Evolutionary conservation across 768 basidiomycete species (phyloP).

Genomic region (Naganishia friedmannii): DNA sequence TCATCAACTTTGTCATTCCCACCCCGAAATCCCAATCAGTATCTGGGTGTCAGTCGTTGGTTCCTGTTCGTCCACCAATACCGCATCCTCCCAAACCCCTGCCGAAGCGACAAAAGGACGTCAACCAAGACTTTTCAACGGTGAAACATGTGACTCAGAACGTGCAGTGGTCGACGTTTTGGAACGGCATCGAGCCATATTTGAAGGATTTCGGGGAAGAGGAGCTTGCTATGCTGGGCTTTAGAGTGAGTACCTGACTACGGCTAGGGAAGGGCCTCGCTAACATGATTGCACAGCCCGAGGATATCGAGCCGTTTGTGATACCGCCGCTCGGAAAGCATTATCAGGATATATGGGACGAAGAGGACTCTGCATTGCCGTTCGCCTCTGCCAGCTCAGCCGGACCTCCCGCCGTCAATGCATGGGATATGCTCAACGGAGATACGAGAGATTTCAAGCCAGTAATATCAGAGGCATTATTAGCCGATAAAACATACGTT

Average conservation of each 20-base stretch:
- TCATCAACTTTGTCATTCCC: conserved; percentile 47
- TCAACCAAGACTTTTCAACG: conserved; percentile 84
- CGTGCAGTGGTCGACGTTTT: conserved; percentile 64
- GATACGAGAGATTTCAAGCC: conserved; percentile 26
- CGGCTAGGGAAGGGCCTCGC: neutral
- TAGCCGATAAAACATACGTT: conserved; percentile 29
- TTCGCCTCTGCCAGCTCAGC: conserved; percentile 10
- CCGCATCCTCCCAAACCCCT: conserved; percentile 49
- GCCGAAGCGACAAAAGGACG: conserved; percentile 63
- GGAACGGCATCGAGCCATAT: conserved; percentile 83
- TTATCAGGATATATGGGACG: conserved; percentile 89
- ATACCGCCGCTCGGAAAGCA: conserved; percentile 83
- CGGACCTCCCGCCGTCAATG: conserved; percentile 26
- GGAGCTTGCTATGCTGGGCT: conserved; percentile 88
- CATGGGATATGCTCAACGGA: conserved; percentile 22
- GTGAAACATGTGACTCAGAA: conserved; percentile 65
- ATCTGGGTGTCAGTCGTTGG: conserved; percentile 27
- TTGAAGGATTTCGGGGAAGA: conserved; percentile 86
- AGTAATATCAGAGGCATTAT: conserved; percentile 4
- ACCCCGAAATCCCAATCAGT: conserved; percentile 22
- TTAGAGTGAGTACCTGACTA: conserved; percentile 57
- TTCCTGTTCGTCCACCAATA: conserved; percentile 46
- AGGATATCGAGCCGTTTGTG: conserved; percentile 80
- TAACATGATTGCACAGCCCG: conserved; percentile 52
- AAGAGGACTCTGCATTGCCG: conserved; percentile 63